Evolutionary conservation across 2,329 filamentous ascomycete genomes (phyloP).

Genomic region (Penicillium sp.): DNA sequence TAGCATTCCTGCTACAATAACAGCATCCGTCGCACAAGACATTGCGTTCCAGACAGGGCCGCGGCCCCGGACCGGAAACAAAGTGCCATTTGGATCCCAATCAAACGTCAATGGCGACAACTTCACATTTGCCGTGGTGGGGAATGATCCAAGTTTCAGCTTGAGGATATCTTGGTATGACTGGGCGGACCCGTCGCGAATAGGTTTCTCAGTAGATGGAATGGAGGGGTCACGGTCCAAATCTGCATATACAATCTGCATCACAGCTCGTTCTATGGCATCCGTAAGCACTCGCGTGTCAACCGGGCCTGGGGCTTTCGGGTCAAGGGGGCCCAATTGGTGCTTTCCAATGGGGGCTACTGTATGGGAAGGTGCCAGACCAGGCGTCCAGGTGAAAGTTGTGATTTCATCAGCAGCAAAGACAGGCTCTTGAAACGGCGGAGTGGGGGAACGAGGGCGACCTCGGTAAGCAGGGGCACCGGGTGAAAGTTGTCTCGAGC

Average conservation of each 20-base stretch:
- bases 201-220: constrained; percentile 6
- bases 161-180: constrained; percentile 12
- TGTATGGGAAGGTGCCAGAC: background rate
- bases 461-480: constrained; percentile 1
- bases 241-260: constrained; percentile 22
- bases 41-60: constrained; percentile 23
- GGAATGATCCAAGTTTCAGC: constrained; percentile 13
- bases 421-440: background rate
- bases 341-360: background rate
- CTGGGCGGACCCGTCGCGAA: constrained; percentile 11
- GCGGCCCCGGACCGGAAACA: constrained; percentile 24
- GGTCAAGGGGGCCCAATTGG: background rate
- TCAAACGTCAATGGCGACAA: constrained; percentile 9
- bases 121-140: constrained; percentile 14
- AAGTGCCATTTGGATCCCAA: constrained; percentile 16
- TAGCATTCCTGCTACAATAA: constrained; percentile 31
- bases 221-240: constrained; percentile 26
- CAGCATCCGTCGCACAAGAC: constrained; percentile 26
- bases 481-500: background rate
- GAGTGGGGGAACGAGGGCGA: background rate
- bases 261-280: constrained; percentile 21
- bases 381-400: constrained; percentile 1
- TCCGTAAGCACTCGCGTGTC: constrained; percentile 10
- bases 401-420: background rate
- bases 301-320: background rate